Base-by-base conservation (phyloP, 2,329 filamentous ascomycete genomes). In the Colletotrichum noveboracense region DNA sequence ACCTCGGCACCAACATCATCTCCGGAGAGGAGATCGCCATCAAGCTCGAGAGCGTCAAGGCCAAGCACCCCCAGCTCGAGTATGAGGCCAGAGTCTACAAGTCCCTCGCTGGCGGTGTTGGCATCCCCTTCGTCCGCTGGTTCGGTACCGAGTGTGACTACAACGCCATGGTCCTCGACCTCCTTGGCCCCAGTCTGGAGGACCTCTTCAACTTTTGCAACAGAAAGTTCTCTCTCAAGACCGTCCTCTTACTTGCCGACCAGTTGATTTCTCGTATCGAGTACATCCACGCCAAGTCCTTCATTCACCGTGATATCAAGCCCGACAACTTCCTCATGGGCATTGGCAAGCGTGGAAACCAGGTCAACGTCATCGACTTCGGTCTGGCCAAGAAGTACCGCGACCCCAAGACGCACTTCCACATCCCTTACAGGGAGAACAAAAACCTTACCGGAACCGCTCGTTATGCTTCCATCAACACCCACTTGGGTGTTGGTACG, bases 201-300 rank as follows among this genome's bases (percentile, higher is more conserved):
- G 97, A 99, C 84, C 91, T 99, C 38, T 99, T 99, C 95, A 98
- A 99, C 92, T 98, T 98, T 87, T 99, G 97, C 93, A 98, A 98
- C 93, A 94, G 97, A 86, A 98, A 98, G 86, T 99, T 98, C 90
- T 98, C 97, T 14, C 89, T 99, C 80, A 99, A 99, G 94, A 99
- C 97, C 1, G 97, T 99, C 32, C 91, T 99, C 58, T 92, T 99
- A 30, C 92, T 99, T 66, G 97, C 97, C 84, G 97, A 99, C 82
- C 97, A 99, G 89, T 93, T 98, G 86, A 98, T 99, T 85, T 98
- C 96, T 79, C 96, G 97, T 82, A 98, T 99, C 86, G 97, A 99
- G 88, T 98, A 98, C 89, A 99, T 99, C 82, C 97, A 99, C 86
- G 97, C 97, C 89, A 98, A 98, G 88, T 98, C 96, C 10, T 98